Percentiles rank a stretch among this genome's conserved stretches.
Evolutionary conservation across 352 stramenopile genomes (phyloP).

Genomic region (Globisporangium heterothallicum): DNA sequence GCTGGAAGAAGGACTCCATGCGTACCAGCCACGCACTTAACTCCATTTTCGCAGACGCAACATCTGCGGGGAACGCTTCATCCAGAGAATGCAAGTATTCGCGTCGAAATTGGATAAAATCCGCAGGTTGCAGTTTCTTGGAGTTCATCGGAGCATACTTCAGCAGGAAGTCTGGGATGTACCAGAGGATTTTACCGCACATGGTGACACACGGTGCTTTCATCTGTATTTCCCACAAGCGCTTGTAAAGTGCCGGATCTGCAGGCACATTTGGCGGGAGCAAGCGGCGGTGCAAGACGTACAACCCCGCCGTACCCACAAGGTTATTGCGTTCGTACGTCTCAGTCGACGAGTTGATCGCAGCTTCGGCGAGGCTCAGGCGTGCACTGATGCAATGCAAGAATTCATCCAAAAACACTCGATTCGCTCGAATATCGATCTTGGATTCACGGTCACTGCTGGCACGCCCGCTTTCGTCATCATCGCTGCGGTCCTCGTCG

Average conservation of each 20-base stretch:
- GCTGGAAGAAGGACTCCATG: slow-evolving; percentile 87
- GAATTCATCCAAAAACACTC: slow-evolving; percentile 84
- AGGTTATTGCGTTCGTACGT: slow-evolving; percentile 86
- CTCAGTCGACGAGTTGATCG: slow-evolving; percentile 82
- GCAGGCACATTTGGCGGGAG: slow-evolving; percentile 76
- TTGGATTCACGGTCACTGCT: slow-evolving; percentile 64
- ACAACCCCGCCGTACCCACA: slow-evolving; percentile 85
- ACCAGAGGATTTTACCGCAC: slow-evolving; percentile 82
- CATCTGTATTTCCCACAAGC: slow-evolving; percentile 85
- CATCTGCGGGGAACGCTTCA: slow-evolving; percentile 69
- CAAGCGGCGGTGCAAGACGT: slow-evolving; percentile 85
- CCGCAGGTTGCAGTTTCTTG: slow-evolving; percentile 74
- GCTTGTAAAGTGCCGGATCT: slow-evolving; percentile 87
- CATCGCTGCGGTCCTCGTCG: slow-evolving; percentile 52
- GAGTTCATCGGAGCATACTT: slow-evolving; percentile 79
- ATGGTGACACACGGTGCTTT: slow-evolving; percentile 82
- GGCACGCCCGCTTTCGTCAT: slow-evolving; percentile 38
- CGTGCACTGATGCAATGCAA: slow-evolving; percentile 76
- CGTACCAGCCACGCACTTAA: slow-evolving; percentile 80
- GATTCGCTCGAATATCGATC: slow-evolving; percentile 82
- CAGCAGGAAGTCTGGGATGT: slow-evolving; percentile 83
- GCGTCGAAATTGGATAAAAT: slow-evolving; percentile 73
- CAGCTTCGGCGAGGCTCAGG: slow-evolving; percentile 51
- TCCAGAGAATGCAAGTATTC: slow-evolving; percentile 80
- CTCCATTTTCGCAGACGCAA: slow-evolving; percentile 77